Evolutionary conservation across 176 grass and related monocot species (phyloP), one percentile per base, ranked within the genome.

Genomic region (Pontederia paniculata): DNA sequence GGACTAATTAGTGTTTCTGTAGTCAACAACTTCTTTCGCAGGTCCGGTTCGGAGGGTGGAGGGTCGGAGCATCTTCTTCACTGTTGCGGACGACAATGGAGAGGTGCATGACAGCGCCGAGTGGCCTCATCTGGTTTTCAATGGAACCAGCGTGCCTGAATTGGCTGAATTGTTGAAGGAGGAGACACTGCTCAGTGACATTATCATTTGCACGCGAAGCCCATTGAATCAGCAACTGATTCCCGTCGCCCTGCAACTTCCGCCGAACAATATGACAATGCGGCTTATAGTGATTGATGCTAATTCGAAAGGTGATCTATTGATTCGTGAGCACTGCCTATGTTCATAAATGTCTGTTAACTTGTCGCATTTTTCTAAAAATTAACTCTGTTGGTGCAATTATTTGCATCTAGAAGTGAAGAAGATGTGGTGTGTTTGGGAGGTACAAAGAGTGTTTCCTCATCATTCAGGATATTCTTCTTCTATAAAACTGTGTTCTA

Each of bases 11-110:
- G 28, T 48, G 10, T 48, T 12, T 21, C 20, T 18, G 43, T 42
- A 63, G 60, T 48, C 60, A 16, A 22, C 18, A 1, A 19, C 12
- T 48, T 48, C 60, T 47, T 63, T n/a, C 43, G 21, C 44, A 1
- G 60, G 42, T 21, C 42, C 60, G 23, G 11, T 63, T 5, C 42
- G 15, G 11, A 48, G 23, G 44, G 60, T 63, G 60, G 19, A 48
- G 16, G 69, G 69, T 4, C 69, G 69, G 23, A 72, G 57, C 1
- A 72, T 72, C 56, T 52, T 53, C 46, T 72, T 61, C 57, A 50
- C 48, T 15, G 48, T 72, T 7, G 69, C 57, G 4, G 57, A 62
- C 14, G 69, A 72, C 57, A 21, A 21, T 20, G 69, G 57, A 17
- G 16, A 22, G 14, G 17, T 43, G 12, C 25, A 72, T 10, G 56